Percentiles rank a stretch among this genome's conserved stretches.
phyloP scores from a whole-genome alignment of 305 asterid species.

The Caryopteris hybrid region DNA sequence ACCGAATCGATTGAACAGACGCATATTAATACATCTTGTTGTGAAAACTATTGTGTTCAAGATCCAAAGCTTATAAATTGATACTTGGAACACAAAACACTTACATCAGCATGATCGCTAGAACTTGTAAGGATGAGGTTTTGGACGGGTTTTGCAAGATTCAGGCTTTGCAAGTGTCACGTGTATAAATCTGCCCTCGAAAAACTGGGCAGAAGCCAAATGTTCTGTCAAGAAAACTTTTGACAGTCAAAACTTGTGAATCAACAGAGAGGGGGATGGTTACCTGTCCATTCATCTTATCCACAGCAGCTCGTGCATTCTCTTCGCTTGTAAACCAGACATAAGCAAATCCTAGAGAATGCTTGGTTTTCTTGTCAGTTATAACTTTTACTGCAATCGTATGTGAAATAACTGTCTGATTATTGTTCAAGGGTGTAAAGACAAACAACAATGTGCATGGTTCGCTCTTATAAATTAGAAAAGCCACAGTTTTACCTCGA shows the following conservation, averaged over 20 bases:
- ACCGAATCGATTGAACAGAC: too few species aligned
- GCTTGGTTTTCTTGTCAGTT: constrained; percentile 38
- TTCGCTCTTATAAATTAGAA: too few species aligned
- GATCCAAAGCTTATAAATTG: background rate
- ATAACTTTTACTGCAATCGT: constrained; percentile 40
- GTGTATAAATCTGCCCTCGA: constrained; percentile 46
- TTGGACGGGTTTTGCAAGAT: constrained; percentile 35
- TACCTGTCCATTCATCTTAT: constrained; percentile 54
- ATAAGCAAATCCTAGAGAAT: constrained; percentile 49
- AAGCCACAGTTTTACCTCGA: constrained; percentile 33
- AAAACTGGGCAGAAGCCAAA: constrained; percentile 33
- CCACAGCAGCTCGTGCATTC: constrained; percentile 36
- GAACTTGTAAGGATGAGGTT: constrained; percentile 36
- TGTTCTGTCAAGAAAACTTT: background rate
- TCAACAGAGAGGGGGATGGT: constrained; percentile 3
- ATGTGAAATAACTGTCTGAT: background rate
- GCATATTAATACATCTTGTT: background rate
- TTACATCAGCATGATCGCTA: constrained; percentile 10
- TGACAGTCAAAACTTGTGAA: background rate
- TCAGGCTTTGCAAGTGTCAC: constrained; percentile 43
- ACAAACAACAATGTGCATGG: background rate
- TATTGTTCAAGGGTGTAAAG: background rate
- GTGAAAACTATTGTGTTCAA: background rate
- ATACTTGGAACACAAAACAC: background rate
- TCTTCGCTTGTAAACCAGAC: constrained; percentile 41